These are phyloP conservation scores for Lactifluus rugatus DNA, from an alignment of 768 basidiomycete species.

Conservation along the genomic window DNA sequence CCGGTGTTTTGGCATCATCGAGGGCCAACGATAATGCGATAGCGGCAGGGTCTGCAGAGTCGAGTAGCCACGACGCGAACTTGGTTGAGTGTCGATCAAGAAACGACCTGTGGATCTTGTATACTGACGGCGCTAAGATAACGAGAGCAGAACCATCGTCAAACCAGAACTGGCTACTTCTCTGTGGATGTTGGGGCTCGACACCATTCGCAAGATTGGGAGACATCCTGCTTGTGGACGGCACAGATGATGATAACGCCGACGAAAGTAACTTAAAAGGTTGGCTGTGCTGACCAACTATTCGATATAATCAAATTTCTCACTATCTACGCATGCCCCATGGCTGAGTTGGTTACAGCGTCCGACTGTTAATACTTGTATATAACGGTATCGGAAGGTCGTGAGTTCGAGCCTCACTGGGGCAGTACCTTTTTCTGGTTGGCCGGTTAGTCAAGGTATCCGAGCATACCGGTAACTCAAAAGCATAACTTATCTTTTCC, in stretches of 20 bases:
- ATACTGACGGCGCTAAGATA: constrained; percentile 34
- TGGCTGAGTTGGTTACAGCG: constrained; percentile 45
- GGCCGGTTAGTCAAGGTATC: neutral
- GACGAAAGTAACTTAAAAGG: neutral
- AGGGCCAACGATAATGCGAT: neutral
- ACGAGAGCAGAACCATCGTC: constrained; percentile 54
- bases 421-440: constrained; percentile 28
- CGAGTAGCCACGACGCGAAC: constrained; percentile 19
- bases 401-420: constrained; percentile 46
- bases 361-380: constrained; percentile 34
- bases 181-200: neutral
- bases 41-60: neutral
- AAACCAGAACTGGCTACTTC: constrained; percentile 37
- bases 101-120: constrained; percentile 48
- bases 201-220: neutral
- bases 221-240: neutral
- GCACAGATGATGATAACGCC: neutral
- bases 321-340: constrained; percentile 29
- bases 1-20: constrained; percentile 6
- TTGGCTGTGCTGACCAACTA: neutral
- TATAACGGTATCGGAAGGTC: constrained; percentile 35
- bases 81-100: constrained; percentile 41
- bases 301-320: neutral
- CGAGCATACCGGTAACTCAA: neutral
- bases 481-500: neutral